phyloP scores from a whole-genome alignment of 2,329 filamentous ascomycete species.

The Neonectria neomacrospora region DNA sequence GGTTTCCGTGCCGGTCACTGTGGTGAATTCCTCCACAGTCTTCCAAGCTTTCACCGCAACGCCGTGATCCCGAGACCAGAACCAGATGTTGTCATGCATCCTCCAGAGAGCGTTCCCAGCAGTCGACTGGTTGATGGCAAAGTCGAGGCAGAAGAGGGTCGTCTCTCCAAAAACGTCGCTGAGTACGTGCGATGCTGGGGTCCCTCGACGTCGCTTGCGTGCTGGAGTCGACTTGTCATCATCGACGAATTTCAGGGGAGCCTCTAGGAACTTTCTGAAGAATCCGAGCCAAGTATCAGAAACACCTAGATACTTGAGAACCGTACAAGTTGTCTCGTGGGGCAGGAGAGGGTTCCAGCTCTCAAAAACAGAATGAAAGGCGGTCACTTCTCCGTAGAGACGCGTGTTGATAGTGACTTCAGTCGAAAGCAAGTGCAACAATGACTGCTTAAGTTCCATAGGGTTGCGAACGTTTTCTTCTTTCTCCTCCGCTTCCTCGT shows the following conservation, averaged over 20 bases:
- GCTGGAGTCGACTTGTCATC: conserved; percentile 59
- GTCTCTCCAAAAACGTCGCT: conserved; percentile 70
- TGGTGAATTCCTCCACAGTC: conserved; percentile 64
- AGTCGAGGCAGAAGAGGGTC: conserved; percentile 73
- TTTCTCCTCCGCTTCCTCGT: conserved; percentile 18
- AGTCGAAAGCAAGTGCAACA: conserved; percentile 60
- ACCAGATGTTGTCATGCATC: conserved; percentile 74
- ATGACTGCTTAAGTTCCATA: conserved; percentile 57
- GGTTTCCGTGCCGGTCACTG: conserved; percentile 66
- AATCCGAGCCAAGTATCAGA: conserved; percentile 66
- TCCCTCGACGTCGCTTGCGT: conserved; percentile 63
- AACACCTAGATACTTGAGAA: conserved; percentile 69
- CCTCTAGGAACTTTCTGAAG: conserved; percentile 68
- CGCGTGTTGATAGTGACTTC: conserved; percentile 59
- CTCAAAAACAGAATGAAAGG: conserved; percentile 59
- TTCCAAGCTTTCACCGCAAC: conserved; percentile 69
- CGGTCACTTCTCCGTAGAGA: conserved; percentile 57
- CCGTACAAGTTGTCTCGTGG: conserved; percentile 67
- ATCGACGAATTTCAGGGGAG: conserved; percentile 67
- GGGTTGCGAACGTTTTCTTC: conserved; percentile 45
- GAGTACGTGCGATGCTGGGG: conserved; percentile 69
- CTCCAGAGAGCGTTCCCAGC: conserved; percentile 67
- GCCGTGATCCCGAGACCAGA: conserved; percentile 67
- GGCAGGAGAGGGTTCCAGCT: conserved; percentile 57
- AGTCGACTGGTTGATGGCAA: conserved; percentile 69